phyloP scores from a whole-genome alignment of 331 rosid genomes.

The Malus hybrid region DNA sequence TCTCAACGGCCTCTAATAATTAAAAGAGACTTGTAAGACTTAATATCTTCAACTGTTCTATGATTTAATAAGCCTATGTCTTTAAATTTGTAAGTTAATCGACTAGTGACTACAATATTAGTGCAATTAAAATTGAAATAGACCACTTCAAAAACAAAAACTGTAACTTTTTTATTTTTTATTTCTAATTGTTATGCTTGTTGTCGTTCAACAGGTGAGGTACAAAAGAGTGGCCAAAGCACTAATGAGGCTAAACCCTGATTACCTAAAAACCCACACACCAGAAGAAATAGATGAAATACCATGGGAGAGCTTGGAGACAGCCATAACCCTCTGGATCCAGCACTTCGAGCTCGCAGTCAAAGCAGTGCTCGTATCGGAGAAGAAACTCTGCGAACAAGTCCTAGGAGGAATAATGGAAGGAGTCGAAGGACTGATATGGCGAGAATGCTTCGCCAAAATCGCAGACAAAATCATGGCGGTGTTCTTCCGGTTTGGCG shows the following conservation, averaged over 20 bases:
- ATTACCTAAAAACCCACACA: conserved; percentile 56
- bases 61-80: not conserved
- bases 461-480: conserved; percentile 94
- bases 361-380: conserved; percentile 52
- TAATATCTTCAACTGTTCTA: too few relatives aligned
- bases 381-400: conserved; percentile 52
- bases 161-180: too few relatives aligned
- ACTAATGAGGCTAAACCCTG: conserved; percentile 76
- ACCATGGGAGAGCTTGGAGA: conserved; percentile 77
- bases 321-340: conserved; percentile 71
- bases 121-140: too few relatives aligned
- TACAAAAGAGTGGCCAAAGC: conserved; percentile 88
- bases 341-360: conserved; percentile 66
- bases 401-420: conserved; percentile 62
- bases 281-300: conserved; percentile 77
- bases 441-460: conserved; percentile 75
- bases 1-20: not conserved
- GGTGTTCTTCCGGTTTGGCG: conserved; percentile 84
- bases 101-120: too few relatives aligned
- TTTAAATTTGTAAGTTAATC: too few relatives aligned
- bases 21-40: not conserved
- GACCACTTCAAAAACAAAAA: too few relatives aligned
- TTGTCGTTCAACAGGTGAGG: conserved; percentile 46
- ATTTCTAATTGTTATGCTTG: not conserved
- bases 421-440: conserved; percentile 63